Percentiles rank a stretch among this genome's conserved stretches.
Conservation (phyloP, 768 basidiomycete species). For the Paxillus rubicundulus region DNA sequence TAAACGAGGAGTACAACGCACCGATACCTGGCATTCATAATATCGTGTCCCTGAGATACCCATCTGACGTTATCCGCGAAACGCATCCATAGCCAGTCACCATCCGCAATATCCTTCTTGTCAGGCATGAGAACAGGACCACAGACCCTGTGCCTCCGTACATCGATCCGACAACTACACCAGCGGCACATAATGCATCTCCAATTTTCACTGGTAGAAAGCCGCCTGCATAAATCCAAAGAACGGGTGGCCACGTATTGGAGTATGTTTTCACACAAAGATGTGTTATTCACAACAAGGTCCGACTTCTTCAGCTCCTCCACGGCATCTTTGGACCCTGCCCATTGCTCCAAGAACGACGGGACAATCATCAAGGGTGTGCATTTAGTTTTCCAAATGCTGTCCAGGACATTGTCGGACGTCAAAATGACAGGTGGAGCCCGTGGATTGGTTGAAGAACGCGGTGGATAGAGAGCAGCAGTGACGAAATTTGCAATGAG, state of each 20-base stretch:
- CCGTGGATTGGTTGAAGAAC: not conserved
- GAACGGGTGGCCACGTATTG: not conserved
- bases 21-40: slow-evolving; percentile 38
- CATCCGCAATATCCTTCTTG: slow-evolving; percentile 7
- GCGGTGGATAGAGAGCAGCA: slow-evolving; percentile 35
- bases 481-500: slow-evolving; percentile 28
- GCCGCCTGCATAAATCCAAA: slow-evolving; percentile 12
- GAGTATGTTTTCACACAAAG: not conserved
- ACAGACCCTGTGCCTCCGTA: slow-evolving; percentile 26
- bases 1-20: slow-evolving; percentile 2
- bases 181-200: slow-evolving; percentile 14
- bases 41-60: slow-evolving; percentile 29
- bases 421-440: slow-evolving; percentile 20
- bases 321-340: slow-evolving; percentile 8
- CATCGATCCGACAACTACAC: slow-evolving; percentile 7
- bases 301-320: slow-evolving; percentile 17
- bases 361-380: slow-evolving; percentile 16
- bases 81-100: slow-evolving; percentile 18
- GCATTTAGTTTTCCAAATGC: slow-evolving; percentile 6
- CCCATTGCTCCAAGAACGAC: slow-evolving; percentile 17
- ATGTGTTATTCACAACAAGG: slow-evolving; percentile 14
- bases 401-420: slow-evolving; percentile 19
- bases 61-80: slow-evolving; percentile 20
- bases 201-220: slow-evolving; percentile 14
- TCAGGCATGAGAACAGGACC: not conserved